A percentile compares a stretch with the other conserved stretches of the same genome.
phyloP scores from a whole-genome alignment of 331 rosid species.

The Cydonia oblonga region DNA sequence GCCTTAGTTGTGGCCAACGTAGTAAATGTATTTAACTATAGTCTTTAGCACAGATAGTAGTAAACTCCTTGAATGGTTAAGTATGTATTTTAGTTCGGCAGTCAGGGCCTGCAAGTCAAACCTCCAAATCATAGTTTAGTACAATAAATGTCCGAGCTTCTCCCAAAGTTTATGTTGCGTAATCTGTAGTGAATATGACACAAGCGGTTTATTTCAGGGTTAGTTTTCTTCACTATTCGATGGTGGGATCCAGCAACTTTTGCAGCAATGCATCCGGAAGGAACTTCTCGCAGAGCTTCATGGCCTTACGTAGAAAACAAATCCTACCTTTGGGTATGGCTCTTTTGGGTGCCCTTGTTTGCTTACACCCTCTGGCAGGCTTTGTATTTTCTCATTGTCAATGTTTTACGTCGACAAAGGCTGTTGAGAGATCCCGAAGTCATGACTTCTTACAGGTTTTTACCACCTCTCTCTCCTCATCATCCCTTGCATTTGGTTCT shows the following conservation, averaged over 20 bases:
- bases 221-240: conserved; percentile 87
- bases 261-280: conserved; percentile 80
- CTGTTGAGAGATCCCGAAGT: conserved; percentile 87
- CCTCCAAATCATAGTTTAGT: neutral
- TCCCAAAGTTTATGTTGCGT: neutral
- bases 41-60: no score
- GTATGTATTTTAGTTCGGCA: neutral
- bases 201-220: conserved; percentile 34
- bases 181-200: neutral
- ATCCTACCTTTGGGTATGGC: conserved; percentile 71
- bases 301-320: conserved; percentile 81
- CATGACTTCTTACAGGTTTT: conserved; percentile 92
- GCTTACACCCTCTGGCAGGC: conserved; percentile 82
- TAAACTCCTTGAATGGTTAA: no score
- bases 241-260: conserved; percentile 91
- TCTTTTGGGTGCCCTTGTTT: conserved; percentile 70
- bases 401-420: conserved; percentile 77
- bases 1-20: neutral
- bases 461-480: neutral
- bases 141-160: neutral
- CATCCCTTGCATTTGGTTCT: neutral
- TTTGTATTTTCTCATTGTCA: conserved; percentile 79
- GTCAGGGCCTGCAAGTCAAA: neutral
- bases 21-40: no score
- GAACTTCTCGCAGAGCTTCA: conserved; percentile 39